Evolutionary conservation across 129 eudicot species (phyloP).

Genomic region (Flaveria ramosissima): DNA sequence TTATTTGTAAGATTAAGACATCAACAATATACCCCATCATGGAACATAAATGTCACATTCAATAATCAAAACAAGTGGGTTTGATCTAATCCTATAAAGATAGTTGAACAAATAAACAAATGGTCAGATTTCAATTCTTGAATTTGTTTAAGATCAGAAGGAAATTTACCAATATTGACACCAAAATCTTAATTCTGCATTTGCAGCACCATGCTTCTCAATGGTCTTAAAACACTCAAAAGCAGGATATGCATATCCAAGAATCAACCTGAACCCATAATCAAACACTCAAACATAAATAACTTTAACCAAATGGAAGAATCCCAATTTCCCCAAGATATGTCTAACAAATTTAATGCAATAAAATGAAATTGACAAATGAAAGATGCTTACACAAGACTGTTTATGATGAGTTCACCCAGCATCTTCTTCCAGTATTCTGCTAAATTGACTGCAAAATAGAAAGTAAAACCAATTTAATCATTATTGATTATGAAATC

Average conservation of each 20-base stretch:
- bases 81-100: conserved; percentile 22
- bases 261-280: conserved; percentile 56
- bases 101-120: conserved; percentile 22
- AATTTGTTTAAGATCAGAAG: not conserved
- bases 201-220: conserved; percentile 75
- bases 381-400: conserved; percentile 64
- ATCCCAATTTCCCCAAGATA: conserved; percentile 1
- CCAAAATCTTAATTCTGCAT: conserved; percentile 89
- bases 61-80: conserved; percentile 20
- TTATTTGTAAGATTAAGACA: conserved; percentile 23
- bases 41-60: conserved; percentile 24
- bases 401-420: conserved; percentile 61
- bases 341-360: not conserved
- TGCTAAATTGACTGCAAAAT: conserved; percentile 19
- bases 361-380: not conserved
- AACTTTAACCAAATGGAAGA: conserved; percentile 1
- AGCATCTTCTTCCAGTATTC: conserved; percentile 45
- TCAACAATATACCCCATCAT: not conserved
- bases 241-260: conserved; percentile 97
- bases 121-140: not conserved
- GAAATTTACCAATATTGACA: conserved; percentile 83
- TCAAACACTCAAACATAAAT: conserved; percentile 15
- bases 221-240: conserved; percentile 90
- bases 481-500: not conserved
- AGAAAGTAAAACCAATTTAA: not conserved